phyloP scores from a whole-genome alignment of 345 rosid species.

The Hibiscus mutabilis region DNA sequence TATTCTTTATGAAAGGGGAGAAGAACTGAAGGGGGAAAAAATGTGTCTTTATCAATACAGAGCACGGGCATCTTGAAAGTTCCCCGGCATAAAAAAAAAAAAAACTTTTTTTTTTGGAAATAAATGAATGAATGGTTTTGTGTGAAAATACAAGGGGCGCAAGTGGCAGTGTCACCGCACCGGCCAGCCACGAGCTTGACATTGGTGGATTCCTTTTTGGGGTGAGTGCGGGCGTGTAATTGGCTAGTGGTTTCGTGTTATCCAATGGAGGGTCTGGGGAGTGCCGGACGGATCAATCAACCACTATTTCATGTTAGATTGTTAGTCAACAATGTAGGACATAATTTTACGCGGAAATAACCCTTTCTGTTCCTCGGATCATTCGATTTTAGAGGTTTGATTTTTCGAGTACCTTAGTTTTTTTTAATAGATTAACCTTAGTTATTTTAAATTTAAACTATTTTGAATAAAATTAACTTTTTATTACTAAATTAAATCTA shows the following conservation, averaged over 20 bases:
- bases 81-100: slow-evolving; percentile 5
- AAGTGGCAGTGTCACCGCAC: slow-evolving; percentile 6
- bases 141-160: background rate
- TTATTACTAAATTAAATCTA: no score
- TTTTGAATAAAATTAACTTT: no score
- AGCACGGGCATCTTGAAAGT: slow-evolving; percentile 1
- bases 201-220: background rate
- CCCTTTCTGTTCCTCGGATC: no score
- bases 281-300: background rate
- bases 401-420: no score
- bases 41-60: background rate
- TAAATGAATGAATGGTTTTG: background rate
- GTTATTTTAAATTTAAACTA: no score
- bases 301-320: no score
- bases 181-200: background rate
- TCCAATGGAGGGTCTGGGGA: background rate
- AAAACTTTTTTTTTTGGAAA: background rate
- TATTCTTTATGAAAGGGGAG: background rate
- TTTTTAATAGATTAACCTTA: no score
- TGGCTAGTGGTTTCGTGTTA: background rate
- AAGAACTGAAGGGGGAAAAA: background rate
- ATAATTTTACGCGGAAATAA: background rate
- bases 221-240: background rate
- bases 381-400: no score
- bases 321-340: slow-evolving; percentile 3